Conservation (phyloP, 306 rosid genomes). For the Vigna unguiculata region DNA sequence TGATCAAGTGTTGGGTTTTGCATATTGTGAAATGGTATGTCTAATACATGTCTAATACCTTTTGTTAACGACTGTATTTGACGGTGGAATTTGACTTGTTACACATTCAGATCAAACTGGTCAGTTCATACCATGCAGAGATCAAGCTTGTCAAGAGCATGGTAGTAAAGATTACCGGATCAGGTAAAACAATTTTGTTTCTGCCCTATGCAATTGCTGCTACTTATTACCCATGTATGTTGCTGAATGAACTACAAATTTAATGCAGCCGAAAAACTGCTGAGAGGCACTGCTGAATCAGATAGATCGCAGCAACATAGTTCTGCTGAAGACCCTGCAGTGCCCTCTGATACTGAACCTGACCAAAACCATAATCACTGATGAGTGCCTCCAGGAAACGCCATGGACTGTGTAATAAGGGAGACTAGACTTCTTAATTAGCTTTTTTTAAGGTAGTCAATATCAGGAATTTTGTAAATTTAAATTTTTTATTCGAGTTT, state of each 20-base stretch:
- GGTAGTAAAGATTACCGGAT: constrained; percentile 57
- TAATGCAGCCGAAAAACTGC: constrained; percentile 47
- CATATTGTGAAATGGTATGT: constrained; percentile 74
- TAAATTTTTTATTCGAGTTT: not conserved
- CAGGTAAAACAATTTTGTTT: constrained; percentile 61
- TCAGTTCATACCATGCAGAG: constrained; percentile 65
- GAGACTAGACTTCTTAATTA: constrained; percentile 1
- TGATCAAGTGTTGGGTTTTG: constrained; percentile 69
- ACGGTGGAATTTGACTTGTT: constrained; percentile 17
- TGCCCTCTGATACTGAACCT: constrained; percentile 49
- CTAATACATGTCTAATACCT: not conserved
- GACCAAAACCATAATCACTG: constrained; percentile 42
- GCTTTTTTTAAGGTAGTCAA: not conserved
- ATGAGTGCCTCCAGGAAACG: not conserved
- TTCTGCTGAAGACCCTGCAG: constrained; percentile 56
- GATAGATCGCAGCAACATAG: constrained; percentile 38
- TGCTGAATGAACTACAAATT: constrained; percentile 30
- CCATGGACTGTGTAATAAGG: constrained; percentile 2
- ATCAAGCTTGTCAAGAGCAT: constrained; percentile 61
- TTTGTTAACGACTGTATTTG: not conserved
- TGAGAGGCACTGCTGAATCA: constrained; percentile 49
- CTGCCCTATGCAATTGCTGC: not conserved
- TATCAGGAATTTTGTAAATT: not conserved
- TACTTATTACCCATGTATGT: not conserved
- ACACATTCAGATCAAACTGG: constrained; percentile 67